Conservation (phyloP, 306 rosid genomes). For the Purshia tridentata region DNA sequence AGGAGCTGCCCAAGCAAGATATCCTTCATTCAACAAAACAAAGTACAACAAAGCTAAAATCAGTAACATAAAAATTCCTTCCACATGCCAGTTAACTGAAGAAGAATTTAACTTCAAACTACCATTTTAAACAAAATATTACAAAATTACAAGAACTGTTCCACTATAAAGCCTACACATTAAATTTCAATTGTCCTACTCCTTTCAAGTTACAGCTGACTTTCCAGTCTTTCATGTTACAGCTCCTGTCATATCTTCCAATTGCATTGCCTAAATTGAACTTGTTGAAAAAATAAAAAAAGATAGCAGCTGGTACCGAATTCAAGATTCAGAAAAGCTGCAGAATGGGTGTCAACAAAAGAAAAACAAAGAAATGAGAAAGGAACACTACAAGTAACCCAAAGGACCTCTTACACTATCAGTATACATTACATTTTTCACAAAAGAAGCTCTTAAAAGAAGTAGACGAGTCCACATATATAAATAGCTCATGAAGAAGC, state of each 20-base stretch:
- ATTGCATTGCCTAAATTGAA: conserved; percentile 46
- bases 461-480: conserved; percentile 20
- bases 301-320: conserved; percentile 40
- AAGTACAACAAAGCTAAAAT: conserved; percentile 20
- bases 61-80: conserved; percentile 25
- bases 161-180: conserved; percentile 36
- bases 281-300: conserved; percentile 39
- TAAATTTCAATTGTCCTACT: conserved; percentile 37
- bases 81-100: conserved; percentile 30
- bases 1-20: conserved; percentile 15
- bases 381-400: conserved; percentile 37
- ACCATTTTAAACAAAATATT: conserved; percentile 36
- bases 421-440: conserved; percentile 41
- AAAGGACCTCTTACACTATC: conserved; percentile 38
- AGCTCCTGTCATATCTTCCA: conserved; percentile 54
- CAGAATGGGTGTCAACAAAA: conserved; percentile 33
- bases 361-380: conserved; percentile 37
- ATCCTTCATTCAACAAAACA: conserved; percentile 33
- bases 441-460: conserved; percentile 33
- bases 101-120: conserved; percentile 44
- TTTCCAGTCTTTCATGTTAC: conserved; percentile 53
- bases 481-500: conserved; percentile 27
- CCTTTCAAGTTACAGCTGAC: conserved; percentile 51
- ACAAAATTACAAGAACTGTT: conserved; percentile 44
- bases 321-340: conserved; percentile 17